phyloP scores from a whole-genome alignment of 2,329 filamentous ascomycete species.

The Sporothrix variecibatus region DNA sequence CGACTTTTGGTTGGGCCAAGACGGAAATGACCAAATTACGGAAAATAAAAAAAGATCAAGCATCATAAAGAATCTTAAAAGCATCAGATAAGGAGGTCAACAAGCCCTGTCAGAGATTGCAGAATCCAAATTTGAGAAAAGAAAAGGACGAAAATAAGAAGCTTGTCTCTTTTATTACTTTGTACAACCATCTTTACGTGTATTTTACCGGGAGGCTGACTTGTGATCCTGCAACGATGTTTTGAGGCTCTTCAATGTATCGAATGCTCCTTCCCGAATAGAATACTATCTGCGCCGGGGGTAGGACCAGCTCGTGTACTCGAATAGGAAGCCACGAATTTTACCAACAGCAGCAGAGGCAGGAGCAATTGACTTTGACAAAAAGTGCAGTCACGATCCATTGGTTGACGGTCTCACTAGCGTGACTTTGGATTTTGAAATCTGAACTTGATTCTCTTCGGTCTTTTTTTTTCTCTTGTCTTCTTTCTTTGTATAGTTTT shows the following conservation, averaged over 20 bases:
- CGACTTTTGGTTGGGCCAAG: not conserved
- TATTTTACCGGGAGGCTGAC: not conserved
- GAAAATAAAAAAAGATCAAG: not conserved
- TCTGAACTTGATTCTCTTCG: not conserved
- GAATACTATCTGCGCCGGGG: not conserved
- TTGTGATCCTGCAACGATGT: not conserved
- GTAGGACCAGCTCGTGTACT: not conserved
- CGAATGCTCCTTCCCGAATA: no score
- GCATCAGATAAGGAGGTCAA: not conserved
- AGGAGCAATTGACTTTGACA: not conserved
- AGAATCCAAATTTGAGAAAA: not conserved
- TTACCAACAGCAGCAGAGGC: not conserved
- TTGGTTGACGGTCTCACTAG: not conserved
- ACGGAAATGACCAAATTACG: constrained; percentile 4
- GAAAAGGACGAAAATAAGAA: not conserved
- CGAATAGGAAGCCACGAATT: not conserved
- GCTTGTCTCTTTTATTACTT: not conserved
- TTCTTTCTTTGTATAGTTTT: not conserved
- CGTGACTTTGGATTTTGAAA: not conserved
- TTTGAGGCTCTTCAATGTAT: not conserved
- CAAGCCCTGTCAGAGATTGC: not conserved
- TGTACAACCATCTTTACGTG: not conserved
- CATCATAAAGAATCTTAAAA: no score
- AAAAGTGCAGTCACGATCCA: not conserved
- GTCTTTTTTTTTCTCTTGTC: not conserved